Conservation (phyloP, 176 grass and related monocot species). For the Aegilops sharonensis region DNA sequence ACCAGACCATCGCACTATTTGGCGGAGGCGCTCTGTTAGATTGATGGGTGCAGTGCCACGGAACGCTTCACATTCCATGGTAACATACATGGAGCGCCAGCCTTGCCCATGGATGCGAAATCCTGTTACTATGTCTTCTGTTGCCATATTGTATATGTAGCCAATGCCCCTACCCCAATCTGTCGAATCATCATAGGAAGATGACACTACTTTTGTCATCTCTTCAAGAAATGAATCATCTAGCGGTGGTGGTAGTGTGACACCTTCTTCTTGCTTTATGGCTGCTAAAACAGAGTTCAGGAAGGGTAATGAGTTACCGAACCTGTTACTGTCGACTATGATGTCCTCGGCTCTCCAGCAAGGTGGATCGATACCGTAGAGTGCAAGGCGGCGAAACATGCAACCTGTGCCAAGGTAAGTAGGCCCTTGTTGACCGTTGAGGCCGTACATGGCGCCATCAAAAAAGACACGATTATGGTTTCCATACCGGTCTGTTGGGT, state of each 20-base stretch:
- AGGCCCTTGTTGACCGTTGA: slow-evolving; percentile 29
- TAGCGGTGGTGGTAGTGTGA: neutral
- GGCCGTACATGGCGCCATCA: slow-evolving; percentile 70
- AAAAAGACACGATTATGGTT: slow-evolving; percentile 94
- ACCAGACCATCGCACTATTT: slow-evolving; percentile 29
- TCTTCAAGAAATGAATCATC: neutral
- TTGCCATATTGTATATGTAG: slow-evolving; percentile 40
- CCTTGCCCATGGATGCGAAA: slow-evolving; percentile 31
- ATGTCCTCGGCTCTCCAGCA: neutral
- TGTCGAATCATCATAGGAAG: slow-evolving; percentile 22
- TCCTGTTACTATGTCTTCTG: slow-evolving; percentile 35
- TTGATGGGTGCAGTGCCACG: slow-evolving; percentile 36
- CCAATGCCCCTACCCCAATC: slow-evolving; percentile 6
- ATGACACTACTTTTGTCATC: neutral
- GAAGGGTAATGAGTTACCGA: neutral
- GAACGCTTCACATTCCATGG: slow-evolving; percentile 8
- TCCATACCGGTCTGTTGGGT: slow-evolving; percentile 68
- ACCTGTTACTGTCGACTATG: neutral
- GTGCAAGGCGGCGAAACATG: slow-evolving; percentile 39
- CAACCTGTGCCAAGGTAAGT: slow-evolving; percentile 38
- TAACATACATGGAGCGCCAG: slow-evolving; percentile 18
- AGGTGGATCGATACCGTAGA: slow-evolving; percentile 13
- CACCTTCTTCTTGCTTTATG: neutral
- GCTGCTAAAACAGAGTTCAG: neutral
- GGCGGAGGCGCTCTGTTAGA: slow-evolving; percentile 19